Evolutionary conservation across 305 asterid species (phyloP).

Genomic region (Fraxinus angustifolia): DNA sequence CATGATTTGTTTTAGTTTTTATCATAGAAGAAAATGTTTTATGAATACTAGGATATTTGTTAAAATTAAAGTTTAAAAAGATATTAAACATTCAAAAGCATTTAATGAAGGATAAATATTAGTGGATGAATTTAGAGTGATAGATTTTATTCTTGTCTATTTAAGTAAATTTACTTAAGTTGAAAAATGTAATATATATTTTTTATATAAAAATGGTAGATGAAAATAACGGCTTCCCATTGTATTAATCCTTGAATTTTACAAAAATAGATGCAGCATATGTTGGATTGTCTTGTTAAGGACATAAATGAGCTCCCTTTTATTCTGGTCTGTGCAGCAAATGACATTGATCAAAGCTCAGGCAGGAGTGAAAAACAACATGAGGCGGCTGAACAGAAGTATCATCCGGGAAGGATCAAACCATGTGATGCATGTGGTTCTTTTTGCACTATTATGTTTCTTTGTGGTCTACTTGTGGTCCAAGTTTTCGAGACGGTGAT

Average conservation of each 20-base stretch:
- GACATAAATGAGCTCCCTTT: not conserved
- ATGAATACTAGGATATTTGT: no score
- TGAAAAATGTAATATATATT: no score
- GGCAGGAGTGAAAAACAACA: slow-evolving; percentile 87
- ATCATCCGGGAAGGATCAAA: slow-evolving; percentile 71
- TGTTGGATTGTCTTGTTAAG: not conserved
- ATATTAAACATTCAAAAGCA: no score
- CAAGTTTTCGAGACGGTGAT: slow-evolving; percentile 57
- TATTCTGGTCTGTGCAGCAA: slow-evolving; percentile 44
- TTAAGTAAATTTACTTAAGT: no score
- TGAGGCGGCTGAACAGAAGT: slow-evolving; percentile 78
- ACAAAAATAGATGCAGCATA: not conserved
- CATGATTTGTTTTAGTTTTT: no score
- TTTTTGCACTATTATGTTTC: slow-evolving; percentile 69
- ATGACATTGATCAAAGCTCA: slow-evolving; percentile 88
- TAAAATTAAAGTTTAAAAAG: no score
- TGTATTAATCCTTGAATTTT: not conserved
- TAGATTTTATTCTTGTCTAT: no score
- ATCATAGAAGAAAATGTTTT: no score
- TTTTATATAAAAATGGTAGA: no score
- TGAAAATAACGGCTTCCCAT: not conserved
- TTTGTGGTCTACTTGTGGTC: slow-evolving; percentile 58
- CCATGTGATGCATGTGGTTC: slow-evolving; percentile 79
- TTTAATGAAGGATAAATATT: no score
- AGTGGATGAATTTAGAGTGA: no score